Conservation (phyloP, 768 basidiomycete species). For the Daedaleopsis sinensis region DNA sequence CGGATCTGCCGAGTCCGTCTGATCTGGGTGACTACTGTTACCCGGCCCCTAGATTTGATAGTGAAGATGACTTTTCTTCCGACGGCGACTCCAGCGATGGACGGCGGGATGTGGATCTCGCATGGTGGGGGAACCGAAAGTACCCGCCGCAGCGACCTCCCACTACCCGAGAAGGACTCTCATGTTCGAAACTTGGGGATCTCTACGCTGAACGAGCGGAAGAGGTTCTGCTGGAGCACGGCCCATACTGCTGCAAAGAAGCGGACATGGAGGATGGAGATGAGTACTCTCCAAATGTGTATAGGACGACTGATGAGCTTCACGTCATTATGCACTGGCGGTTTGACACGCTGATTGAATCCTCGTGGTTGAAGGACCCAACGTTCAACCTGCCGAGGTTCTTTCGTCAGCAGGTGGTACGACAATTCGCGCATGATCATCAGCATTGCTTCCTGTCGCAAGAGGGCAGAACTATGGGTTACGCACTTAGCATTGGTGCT, state of each 20-base stretch:
- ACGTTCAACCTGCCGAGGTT: conserved; percentile 7
- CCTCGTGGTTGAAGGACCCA: not conserved
- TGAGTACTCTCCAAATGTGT: not conserved
- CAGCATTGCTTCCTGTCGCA: not conserved
- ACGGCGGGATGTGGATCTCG: too few relatives aligned
- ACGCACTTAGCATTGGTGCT: not conserved
- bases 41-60: too few relatives aligned
- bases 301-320: not conserved
- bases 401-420: not conserved
- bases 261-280: not conserved
- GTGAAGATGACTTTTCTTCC: too few relatives aligned
- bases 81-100: too few relatives aligned
- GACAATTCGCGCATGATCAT: not conserved
- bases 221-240: not conserved
- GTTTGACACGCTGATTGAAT: conserved; percentile 5
- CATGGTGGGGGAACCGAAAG: too few relatives aligned
- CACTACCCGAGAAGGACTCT: too few relatives aligned
- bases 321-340: conserved; percentile 12
- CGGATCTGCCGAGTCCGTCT: too few relatives aligned
- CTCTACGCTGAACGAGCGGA: conserved; percentile 4
- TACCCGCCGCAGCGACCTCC: too few relatives aligned
- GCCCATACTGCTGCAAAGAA: conserved; percentile 5
- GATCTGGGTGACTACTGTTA: too few relatives aligned
- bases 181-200: too few relatives aligned
- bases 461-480: not conserved